Base-by-base conservation (phyloP, 345 rosid species). In the Iberis pinnata region DNA sequence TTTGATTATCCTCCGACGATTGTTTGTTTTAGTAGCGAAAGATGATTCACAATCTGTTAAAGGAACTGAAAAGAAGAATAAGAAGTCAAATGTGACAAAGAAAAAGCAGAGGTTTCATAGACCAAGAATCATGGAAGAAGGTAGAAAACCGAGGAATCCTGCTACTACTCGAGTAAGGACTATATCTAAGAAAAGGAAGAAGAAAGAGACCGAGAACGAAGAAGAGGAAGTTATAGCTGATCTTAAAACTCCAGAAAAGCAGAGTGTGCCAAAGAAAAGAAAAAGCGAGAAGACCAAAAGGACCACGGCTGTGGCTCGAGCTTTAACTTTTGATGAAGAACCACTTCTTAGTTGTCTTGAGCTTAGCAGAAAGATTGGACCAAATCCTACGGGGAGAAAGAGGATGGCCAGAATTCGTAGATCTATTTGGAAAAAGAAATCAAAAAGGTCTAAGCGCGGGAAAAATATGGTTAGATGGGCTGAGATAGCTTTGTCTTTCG, bases 51-150 rank as follows among this genome's bases (percentile, higher is more conserved):
- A 58, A 14, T 8, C 1, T 44, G 10, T 9, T 26, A 7, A 1
- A 6, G 64, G 18, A 14, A 46, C 15, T 18, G 11, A 5, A 35
- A 51, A 27, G 12, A 52, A 1, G 10, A 65, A n/a, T n/a, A n/a
- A 51, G 4, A 26, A 18, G 3, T 12, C 59, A 15, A 27, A 36
- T 10, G 13, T 1, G 18, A 8, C 12, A 15, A 11, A 7, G n/a
- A 65, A 20, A 15, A 51, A 14, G 1, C 43, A 12, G 9, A 58
- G 37, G 45, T 58, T 15, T 10, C 9, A 44, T 16, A 38, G 60
- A 39, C 70, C 70, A 10, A 43, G 22, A 4, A 66, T 66, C 27
- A 3, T 51, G 60, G 70, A 58, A 19, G 60, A 37, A 0, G 60
- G 65, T 0, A 66, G 20, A 9, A 45, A 52, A 12, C 54, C 49